Evolutionary conservation across 2,329 filamentous ascomycete species (phyloP).

Genomic region (Diplocarpon rosae): DNA sequence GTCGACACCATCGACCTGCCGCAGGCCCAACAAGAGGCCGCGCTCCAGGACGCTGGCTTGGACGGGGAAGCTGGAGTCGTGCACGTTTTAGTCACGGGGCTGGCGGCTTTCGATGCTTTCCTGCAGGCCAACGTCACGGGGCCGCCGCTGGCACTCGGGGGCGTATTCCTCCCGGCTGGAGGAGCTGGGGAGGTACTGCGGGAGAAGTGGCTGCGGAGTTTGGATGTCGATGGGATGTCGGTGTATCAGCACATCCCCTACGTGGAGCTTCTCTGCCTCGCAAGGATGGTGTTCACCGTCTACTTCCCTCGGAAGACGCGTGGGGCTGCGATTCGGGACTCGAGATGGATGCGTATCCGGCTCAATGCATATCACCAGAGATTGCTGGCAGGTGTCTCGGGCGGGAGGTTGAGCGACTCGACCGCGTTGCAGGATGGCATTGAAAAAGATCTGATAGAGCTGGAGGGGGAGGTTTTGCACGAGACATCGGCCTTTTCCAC

Average conservation of each 20-base stretch:
- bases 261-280: constrained; percentile 73
- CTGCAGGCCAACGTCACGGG: constrained; percentile 83
- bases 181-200: constrained; percentile 25
- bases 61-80: constrained; percentile 7
- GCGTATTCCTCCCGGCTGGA: constrained; percentile 27
- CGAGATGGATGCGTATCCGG: constrained; percentile 45
- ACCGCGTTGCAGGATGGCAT: constrained; percentile 49
- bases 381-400: constrained; percentile 35
- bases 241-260: constrained; percentile 77
- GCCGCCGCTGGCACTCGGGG: constrained; percentile 53
- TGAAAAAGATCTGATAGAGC: constrained; percentile 43
- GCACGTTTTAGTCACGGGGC: constrained; percentile 35
- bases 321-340: constrained; percentile 18
- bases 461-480: constrained; percentile 35
- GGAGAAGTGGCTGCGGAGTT: constrained; percentile 51
- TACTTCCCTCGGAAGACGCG: constrained; percentile 25
- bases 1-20: constrained; percentile 12
- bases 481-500: constrained; percentile 30
- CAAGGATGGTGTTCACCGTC: constrained; percentile 38
- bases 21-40: constrained; percentile 10
- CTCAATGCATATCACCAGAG: constrained; percentile 64
- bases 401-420: constrained; percentile 37
- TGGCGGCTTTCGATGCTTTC: constrained; percentile 66
- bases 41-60: constrained; percentile 9
- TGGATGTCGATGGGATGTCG: constrained; percentile 75